Percentiles rank a stretch among this genome's conserved stretches.
Evolutionary conservation across 78 protist genomes (phyloP).

Genomic region (Bigelowiella natans): DNA sequence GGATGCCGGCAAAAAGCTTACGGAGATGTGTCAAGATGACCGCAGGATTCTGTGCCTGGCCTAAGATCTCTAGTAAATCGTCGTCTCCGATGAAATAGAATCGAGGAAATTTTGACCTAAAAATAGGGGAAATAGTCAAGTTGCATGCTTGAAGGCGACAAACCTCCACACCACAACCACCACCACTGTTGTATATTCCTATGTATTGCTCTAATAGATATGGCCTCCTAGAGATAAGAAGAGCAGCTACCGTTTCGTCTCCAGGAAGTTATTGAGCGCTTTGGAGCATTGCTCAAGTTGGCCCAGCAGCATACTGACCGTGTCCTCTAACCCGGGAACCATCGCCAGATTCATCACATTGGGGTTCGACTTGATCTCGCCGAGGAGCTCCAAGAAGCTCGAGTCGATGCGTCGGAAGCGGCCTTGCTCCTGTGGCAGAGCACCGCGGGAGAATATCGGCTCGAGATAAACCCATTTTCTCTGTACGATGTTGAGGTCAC

Average conservation of each 20-base stretch:
- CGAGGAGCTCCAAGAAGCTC: slow-evolving; percentile 42
- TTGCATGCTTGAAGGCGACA: too few relatives aligned
- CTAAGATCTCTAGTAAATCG: slow-evolving; percentile 76
- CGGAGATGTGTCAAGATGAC: slow-evolving; percentile 66
- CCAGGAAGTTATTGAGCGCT: slow-evolving; percentile 62
- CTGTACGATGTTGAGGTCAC: slow-evolving; percentile 52
- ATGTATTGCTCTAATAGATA: too few relatives aligned
- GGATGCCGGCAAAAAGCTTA: slow-evolving; percentile 71
- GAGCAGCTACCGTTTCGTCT: slow-evolving; percentile 77
- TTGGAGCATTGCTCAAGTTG: slow-evolving; percentile 63
- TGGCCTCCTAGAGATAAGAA: too few relatives aligned
- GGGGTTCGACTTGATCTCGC: neutral
- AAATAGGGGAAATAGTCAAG: too few relatives aligned
- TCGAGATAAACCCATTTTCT: slow-evolving; percentile 84
- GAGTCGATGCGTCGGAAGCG: slow-evolving; percentile 65
- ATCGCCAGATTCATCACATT: slow-evolving; percentile 25
- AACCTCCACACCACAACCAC: too few relatives aligned
- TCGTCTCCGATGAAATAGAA: slow-evolving; percentile 91
- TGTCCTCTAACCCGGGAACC: neutral
- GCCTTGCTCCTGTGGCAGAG: slow-evolving; percentile 68
- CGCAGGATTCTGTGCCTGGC: slow-evolving; percentile 42
- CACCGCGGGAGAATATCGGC: slow-evolving; percentile 71
- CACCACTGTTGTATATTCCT: too few relatives aligned
- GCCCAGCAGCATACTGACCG: slow-evolving; percentile 27
- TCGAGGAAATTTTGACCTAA: slow-evolving; percentile 34